Percentiles rank a stretch among this genome's conserved stretches.
These are phyloP conservation scores for Nemania sp. DNA, from an alignment of 2,329 filamentous ascomycete genomes.

Conservation along the genomic window DNA sequence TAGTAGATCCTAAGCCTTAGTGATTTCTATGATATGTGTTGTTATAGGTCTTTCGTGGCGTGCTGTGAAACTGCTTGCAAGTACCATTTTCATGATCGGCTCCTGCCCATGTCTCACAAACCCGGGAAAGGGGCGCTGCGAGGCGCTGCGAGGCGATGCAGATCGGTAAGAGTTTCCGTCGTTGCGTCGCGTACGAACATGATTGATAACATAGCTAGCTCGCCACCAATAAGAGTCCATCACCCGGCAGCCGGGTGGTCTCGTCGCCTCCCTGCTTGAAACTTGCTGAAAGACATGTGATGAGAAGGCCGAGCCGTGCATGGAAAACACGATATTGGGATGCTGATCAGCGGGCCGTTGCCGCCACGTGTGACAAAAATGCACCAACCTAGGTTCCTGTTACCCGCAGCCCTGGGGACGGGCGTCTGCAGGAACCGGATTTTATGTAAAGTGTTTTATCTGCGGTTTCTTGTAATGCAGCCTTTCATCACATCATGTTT, in stretches of 20 bases:
- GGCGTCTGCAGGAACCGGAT: constrained; percentile 1
- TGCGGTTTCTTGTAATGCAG: constrained; percentile 1
- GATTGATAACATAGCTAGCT: too few relatives aligned
- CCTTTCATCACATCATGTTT: neutral
- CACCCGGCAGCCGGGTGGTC: too few relatives aligned
- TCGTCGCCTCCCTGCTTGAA: neutral
- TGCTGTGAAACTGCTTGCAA: neutral
- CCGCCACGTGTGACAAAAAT: neutral
- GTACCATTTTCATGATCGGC: neutral
- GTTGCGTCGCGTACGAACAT: neutral
- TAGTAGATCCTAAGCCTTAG: too few relatives aligned
- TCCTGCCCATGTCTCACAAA: neutral
- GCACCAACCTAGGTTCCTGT: neutral
- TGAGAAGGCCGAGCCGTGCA: neutral
- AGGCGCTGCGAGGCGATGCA: neutral
- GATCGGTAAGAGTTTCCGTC: neutral
- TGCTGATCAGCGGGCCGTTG: neutral
- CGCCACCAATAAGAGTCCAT: too few relatives aligned
- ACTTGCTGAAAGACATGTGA: neutral
- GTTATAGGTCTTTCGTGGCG: neutral
- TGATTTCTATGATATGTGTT: neutral
- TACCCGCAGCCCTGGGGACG: neutral
- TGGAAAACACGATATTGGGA: neutral
- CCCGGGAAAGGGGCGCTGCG: neutral
- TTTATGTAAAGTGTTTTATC: constrained; percentile 6